A percentile compares a stretch with the other conserved stretches of the same genome.
phyloP scores from a whole-genome alignment of 1,284 basidiomycete genomes.

The Naganishia liquefaciens region DNA sequence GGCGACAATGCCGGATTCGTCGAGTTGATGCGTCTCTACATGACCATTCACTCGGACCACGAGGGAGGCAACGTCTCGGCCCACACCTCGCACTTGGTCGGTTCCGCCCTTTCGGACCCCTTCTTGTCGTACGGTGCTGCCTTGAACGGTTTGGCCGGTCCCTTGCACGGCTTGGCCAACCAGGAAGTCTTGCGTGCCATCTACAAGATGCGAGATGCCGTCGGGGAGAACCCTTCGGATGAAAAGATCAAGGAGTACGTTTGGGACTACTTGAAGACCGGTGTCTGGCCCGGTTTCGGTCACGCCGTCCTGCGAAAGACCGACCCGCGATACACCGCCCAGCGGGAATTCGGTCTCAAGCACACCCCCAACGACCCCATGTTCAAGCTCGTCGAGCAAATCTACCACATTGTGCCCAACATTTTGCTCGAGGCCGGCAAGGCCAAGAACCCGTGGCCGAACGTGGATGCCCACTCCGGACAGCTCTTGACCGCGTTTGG shows the following conservation, averaged over 20 bases:
- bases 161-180: slow-evolving; percentile 93
- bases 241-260: slow-evolving; percentile 88
- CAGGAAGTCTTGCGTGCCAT: slow-evolving; percentile 90
- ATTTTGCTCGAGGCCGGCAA: slow-evolving; percentile 92
- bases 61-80: slow-evolving; percentile 98
- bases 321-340: slow-evolving; percentile 95
- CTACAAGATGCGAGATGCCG: slow-evolving; percentile 80
- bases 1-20: slow-evolving; percentile 86
- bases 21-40: slow-evolving; percentile 93
- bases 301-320: slow-evolving; percentile 97
- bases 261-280: slow-evolving; percentile 86
- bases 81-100: slow-evolving; percentile 94
- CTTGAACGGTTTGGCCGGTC: slow-evolving; percentile 93
- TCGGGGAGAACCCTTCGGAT: slow-evolving; percentile 77
- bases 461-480: slow-evolving; percentile 97
- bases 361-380: slow-evolving; percentile 82
- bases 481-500: slow-evolving; percentile 68
- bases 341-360: slow-evolving; percentile 89
- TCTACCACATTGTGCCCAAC: slow-evolving; percentile 88
- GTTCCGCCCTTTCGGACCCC: slow-evolving; percentile 95
- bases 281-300: slow-evolving; percentile 92
- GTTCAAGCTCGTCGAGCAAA: slow-evolving; percentile 90
- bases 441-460: slow-evolving; percentile 76
- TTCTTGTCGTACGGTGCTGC: slow-evolving; percentile 94
- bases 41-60: slow-evolving; percentile 98